These are phyloP conservation scores for Colletotrichum sp. DNA, from an alignment of 2,329 filamentous ascomycete species.

Conservation along the genomic window DNA sequence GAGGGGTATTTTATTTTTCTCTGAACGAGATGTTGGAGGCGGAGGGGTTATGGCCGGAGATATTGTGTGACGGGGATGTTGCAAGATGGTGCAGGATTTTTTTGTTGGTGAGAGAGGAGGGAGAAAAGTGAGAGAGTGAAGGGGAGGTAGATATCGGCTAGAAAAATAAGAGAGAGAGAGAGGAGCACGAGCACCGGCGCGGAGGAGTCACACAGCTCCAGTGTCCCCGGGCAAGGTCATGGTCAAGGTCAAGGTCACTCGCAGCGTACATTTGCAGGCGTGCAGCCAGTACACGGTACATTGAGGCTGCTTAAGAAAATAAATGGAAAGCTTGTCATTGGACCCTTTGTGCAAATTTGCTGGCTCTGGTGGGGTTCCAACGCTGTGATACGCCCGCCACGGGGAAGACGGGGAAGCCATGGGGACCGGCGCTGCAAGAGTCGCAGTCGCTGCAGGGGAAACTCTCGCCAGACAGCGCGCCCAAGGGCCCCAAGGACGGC, in stretches of 20 bases:
- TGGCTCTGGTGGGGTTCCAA: neutral
- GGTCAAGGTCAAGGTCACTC: neutral
- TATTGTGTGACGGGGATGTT: slow-evolving; percentile 9
- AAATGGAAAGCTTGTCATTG: slow-evolving; percentile 22
- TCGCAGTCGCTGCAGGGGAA: slow-evolving; percentile 1
- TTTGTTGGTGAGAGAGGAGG: neutral
- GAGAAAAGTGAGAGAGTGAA: slow-evolving; percentile 21
- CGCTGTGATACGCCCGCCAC: slow-evolving; percentile 3
- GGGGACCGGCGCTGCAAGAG: neutral
- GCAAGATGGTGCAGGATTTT: slow-evolving; percentile 10
- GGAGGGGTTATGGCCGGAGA: slow-evolving; percentile 11
- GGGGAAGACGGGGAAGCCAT: neutral
- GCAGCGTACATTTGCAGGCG: neutral
- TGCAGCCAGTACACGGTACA: neutral
- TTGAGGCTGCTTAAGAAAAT: neutral
- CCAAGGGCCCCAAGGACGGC: neutral
- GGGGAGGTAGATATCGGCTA: slow-evolving; percentile 10
- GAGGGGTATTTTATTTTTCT: slow-evolving; percentile 22
- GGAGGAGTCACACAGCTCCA: slow-evolving; percentile 9
- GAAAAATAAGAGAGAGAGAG: slow-evolving; percentile 1
- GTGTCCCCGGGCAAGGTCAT: neutral
- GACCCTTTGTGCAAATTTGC: slow-evolving; percentile 12
- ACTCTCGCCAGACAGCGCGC: neutral
- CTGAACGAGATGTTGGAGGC: slow-evolving; percentile 16
- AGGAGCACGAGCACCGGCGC: neutral